Evolutionary conservation across 371 early-diverging fungal species (phyloP).

Genomic region (Rhizopus arrhizus): DNA sequence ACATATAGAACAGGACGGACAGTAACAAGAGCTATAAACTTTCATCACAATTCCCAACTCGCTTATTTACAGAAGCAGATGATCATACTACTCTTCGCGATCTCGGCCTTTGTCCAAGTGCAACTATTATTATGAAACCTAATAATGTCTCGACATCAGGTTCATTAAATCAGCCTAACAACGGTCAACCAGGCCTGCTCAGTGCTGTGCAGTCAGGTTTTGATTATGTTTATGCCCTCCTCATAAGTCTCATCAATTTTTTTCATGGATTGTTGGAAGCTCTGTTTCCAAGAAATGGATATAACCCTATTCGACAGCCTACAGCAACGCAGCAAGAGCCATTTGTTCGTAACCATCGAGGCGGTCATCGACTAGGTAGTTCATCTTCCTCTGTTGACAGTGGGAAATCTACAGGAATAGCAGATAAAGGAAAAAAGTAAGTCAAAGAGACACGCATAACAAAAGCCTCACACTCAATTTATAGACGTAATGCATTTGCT

Average conservation of each 20-base stretch:
- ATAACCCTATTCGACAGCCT: not conserved
- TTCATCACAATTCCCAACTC: constrained; percentile 48
- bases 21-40: constrained; percentile 45
- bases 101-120: constrained; percentile 58
- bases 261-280: constrained; percentile 15
- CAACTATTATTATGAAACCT: constrained; percentile 59
- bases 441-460: not conserved
- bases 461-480: not conserved
- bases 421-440: constrained; percentile 21
- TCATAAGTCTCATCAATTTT: constrained; percentile 27
- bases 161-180: not conserved
- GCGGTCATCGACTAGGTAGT: constrained; percentile 32
- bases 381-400: not conserved
- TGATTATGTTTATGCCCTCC: constrained; percentile 30
- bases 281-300: constrained; percentile 29
- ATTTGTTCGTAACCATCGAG: constrained; percentile 12
- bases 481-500: constrained; percentile 28
- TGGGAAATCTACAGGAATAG: constrained; percentile 9
- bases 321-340: constrained; percentile 11
- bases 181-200: constrained; percentile 23
- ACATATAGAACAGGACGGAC: constrained; percentile 40
- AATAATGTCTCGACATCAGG: constrained; percentile 20
- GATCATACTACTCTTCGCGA: constrained; percentile 43
- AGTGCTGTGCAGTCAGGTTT: constrained; percentile 23
- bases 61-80: constrained; percentile 47